phyloP scores from a whole-genome alignment of 352 stramenopile genomes.

The Plasmopara muralis region DNA sequence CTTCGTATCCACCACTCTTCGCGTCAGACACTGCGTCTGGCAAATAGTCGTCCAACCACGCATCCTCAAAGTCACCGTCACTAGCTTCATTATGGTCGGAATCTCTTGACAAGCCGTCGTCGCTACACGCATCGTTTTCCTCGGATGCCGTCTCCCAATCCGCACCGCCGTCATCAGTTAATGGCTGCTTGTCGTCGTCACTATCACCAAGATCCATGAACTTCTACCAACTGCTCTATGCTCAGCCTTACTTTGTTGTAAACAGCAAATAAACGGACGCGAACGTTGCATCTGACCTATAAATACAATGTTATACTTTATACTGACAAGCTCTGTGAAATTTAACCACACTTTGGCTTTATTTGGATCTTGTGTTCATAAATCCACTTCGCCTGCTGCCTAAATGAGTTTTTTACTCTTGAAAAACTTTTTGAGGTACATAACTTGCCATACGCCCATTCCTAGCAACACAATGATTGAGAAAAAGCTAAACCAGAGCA shows the following conservation, averaged over 20 bases:
- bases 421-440: slow-evolving; percentile 90
- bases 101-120: slow-evolving; percentile 9
- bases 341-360: no score
- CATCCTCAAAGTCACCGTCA: slow-evolving; percentile 31
- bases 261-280: slow-evolving; percentile 5
- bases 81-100: slow-evolving; percentile 9
- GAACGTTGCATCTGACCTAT: not conserved
- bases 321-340: no score
- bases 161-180: slow-evolving; percentile 12
- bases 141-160: slow-evolving; percentile 25
- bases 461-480: slow-evolving; percentile 80
- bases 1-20: slow-evolving; percentile 2
- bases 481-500: slow-evolving; percentile 88
- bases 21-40: slow-evolving; percentile 4
- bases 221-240: no score
- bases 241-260: slow-evolving; percentile 13
- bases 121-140: slow-evolving; percentile 9
- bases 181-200: slow-evolving; percentile 18
- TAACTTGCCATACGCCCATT: slow-evolving; percentile 84
- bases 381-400: slow-evolving; percentile 1
- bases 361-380: no score
- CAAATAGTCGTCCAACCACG: slow-evolving; percentile 36
- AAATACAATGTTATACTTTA: slow-evolving; percentile 9
- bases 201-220: slow-evolving; percentile 13
- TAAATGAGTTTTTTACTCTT: slow-evolving; percentile 91